Evolutionary conservation across 441 rosid genomes (phyloP), one percentile per base, ranked within the genome.

Genomic region (Theobroma grandiflorum): DNA sequence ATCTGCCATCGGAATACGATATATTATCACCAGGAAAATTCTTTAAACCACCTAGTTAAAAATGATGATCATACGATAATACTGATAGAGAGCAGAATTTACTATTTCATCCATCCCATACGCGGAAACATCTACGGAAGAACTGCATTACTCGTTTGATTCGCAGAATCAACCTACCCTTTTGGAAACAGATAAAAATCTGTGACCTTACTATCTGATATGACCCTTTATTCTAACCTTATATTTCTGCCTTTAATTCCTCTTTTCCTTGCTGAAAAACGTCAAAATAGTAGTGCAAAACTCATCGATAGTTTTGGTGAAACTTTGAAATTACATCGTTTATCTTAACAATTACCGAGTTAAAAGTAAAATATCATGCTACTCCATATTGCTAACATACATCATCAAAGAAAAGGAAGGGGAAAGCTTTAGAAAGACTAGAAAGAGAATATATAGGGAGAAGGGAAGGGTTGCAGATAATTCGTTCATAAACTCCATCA

Each of bases 321-420:
- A 37, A 64, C 26, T 16, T 64, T 49, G 57, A 10, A 53, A 53
- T 72, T 53, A 62, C 75, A 50, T 20, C 49, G 10, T 72, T 31
- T 10, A 37, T 71, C 18, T 31, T 49, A 49, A 70, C 26, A 12
- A 57, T 2, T 8, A 45, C 8, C 37, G 22, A 73, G 52, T 73
- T 20, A 38, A 55, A 26, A 42, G 37, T 37, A 55, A 73, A 73
- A 73, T 35, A 14, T 38, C 8, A 73, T 38, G 66, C 77, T 40
- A 57, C 77, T 7, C 65, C 76, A 73, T 43, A 73, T 57, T 73
- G 50, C 76, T n/a, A 38, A 38, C 20, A 55, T 38, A 38, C 64
- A 70, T 73, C 42, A 52, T 72, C 52, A 69, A 37, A 55, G 49
- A 72, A 72, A 38, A 57, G 49, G 45, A 6, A 52, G 16, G 8